A percentile compares a stretch with the other conserved stretches of the same genome.
These are phyloP conservation scores for Cardamine occulta DNA, from an alignment of 345 rosid genomes.

Conservation along the genomic window DNA sequence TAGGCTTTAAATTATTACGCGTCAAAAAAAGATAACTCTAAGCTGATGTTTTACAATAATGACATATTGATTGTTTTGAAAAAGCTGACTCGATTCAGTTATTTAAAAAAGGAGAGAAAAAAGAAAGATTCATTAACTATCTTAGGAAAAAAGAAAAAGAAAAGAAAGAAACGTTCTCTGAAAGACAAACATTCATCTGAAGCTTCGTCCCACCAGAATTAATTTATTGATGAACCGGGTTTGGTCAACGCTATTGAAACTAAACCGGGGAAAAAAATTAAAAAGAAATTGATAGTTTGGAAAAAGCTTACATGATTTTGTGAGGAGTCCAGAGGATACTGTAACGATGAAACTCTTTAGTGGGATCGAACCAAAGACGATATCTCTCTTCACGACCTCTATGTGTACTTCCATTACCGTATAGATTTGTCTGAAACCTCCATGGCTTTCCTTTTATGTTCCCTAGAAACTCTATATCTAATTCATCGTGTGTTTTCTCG, in stretches of 20 bases:
- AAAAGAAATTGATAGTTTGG: neutral
- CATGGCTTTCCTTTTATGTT: conserved; percentile 82
- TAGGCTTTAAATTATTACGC: conserved; percentile 23
- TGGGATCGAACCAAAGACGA: conserved; percentile 91
- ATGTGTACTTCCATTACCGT: conserved; percentile 86
- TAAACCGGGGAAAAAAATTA: neutral
- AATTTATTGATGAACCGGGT: conserved; percentile 15
- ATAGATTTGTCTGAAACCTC: conserved; percentile 92
- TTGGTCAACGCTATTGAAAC: conserved; percentile 29
- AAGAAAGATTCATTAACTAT: conserved; percentile 29
- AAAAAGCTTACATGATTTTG: conserved; percentile 66
- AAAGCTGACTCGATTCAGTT: conserved; percentile 10
- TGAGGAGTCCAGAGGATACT: conserved; percentile 85
- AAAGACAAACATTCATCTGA: conserved; percentile 28
- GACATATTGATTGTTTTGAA: conserved; percentile 11
- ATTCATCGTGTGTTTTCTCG: conserved; percentile 81
- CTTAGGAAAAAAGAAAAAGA: neutral
- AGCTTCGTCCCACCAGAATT: conserved; percentile 23
- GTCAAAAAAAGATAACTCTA: conserved; percentile 10
- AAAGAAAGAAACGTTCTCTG: conserved; percentile 27
- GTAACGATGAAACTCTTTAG: conserved; percentile 79
- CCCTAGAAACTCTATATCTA: conserved; percentile 95
- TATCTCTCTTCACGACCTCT: conserved; percentile 96
- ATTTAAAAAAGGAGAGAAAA: neutral
- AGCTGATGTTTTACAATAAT: conserved; percentile 4